Conservation (phyloP, 1,284 basidiomycete species). For the Cutaneotrichosporon mucoides region DNA sequence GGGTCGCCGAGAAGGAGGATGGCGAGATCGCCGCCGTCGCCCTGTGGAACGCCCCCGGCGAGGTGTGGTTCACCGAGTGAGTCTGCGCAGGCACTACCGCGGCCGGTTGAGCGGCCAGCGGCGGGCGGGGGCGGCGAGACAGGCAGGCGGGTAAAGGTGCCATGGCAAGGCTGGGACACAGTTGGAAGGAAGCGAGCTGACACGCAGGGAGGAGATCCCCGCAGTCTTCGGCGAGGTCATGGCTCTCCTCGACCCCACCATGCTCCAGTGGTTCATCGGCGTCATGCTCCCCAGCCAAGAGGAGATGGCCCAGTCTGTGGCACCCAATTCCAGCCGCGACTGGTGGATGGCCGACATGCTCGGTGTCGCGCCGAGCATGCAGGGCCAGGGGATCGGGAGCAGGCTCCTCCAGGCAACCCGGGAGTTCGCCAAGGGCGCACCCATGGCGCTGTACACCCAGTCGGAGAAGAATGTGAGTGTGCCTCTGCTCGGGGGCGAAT, state of each 20-base stretch:
- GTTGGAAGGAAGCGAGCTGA: too few relatives aligned
- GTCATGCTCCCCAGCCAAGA: slow-evolving; percentile 53
- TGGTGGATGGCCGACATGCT: slow-evolving; percentile 7
- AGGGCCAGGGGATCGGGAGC: slow-evolving; percentile 8
- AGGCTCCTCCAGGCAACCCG: slow-evolving; percentile 2
- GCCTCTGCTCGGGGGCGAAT: too few relatives aligned
- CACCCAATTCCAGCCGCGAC: slow-evolving; percentile 12
- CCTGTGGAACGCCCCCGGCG: slow-evolving; percentile 3
- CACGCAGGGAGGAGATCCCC: neutral
- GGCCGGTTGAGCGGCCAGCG: too few relatives aligned
- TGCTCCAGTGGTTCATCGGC: slow-evolving; percentile 56
- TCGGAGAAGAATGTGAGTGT: slow-evolving; percentile 2
- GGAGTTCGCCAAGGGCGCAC: neutral
- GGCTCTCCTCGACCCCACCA: neutral
- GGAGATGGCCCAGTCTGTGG: slow-evolving; percentile 52
- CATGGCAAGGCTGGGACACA: too few relatives aligned
- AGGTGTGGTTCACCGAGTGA: slow-evolving; percentile 8
- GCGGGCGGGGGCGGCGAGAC: too few relatives aligned
- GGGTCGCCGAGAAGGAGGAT: neutral
- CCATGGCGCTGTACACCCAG: slow-evolving; percentile 8
- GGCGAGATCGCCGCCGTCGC: slow-evolving; percentile 1
- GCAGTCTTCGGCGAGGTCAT: neutral
- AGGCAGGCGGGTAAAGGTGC: too few relatives aligned
- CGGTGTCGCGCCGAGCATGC: slow-evolving; percentile 7
- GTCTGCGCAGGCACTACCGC: neutral